phyloP scores from a whole-genome alignment of 2,329 filamentous ascomycete species.

The Cercospora sp. region DNA sequence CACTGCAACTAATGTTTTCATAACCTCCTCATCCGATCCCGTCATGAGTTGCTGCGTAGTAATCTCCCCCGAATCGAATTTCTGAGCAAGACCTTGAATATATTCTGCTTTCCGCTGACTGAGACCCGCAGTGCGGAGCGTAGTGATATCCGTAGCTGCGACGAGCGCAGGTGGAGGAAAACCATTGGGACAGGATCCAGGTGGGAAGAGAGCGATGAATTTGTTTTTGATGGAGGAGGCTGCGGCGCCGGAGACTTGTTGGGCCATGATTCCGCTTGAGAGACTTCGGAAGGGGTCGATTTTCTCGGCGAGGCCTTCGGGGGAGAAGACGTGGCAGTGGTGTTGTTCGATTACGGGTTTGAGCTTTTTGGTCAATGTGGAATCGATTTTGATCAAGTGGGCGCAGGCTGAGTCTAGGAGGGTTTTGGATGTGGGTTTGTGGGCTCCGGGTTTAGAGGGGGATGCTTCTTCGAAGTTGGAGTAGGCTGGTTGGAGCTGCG shows the following conservation, averaged over 20 bases:
- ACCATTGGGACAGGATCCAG: slow-evolving; percentile 32
- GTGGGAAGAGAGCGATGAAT: slow-evolving; percentile 71
- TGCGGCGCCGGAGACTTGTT: slow-evolving; percentile 92
- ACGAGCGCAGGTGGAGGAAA: slow-evolving; percentile 82
- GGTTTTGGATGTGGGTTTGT: slow-evolving; percentile 50
- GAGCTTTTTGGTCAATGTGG: slow-evolving; percentile 54
- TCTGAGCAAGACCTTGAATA: slow-evolving; percentile 78
- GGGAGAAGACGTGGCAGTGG: slow-evolving; percentile 75
- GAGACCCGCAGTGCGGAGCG: slow-evolving; percentile 79
- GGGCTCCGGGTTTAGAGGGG: slow-evolving; percentile 35
- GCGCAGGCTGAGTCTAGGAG: slow-evolving; percentile 73
- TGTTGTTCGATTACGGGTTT: slow-evolving; percentile 70
- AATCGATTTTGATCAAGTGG: slow-evolving; percentile 72
- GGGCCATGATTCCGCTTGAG: slow-evolving; percentile 85
- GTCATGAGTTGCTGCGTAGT: slow-evolving; percentile 72
- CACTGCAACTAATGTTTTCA: slow-evolving; percentile 79
- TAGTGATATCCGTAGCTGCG: slow-evolving; percentile 60
- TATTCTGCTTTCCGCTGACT: slow-evolving; percentile 97
- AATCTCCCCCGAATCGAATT: slow-evolving; percentile 74
- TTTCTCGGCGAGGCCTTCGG: slow-evolving; percentile 76
- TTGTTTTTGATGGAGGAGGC: slow-evolving; percentile 85
- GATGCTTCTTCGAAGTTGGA: slow-evolving; percentile 41
- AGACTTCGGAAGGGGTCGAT: slow-evolving; percentile 87
- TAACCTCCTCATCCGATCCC: slow-evolving; percentile 80
- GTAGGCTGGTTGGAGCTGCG: slow-evolving; percentile 57